Conservation (phyloP, 192 early-diverging fungal genomes). For the Entrophospora sp. region DNA sequence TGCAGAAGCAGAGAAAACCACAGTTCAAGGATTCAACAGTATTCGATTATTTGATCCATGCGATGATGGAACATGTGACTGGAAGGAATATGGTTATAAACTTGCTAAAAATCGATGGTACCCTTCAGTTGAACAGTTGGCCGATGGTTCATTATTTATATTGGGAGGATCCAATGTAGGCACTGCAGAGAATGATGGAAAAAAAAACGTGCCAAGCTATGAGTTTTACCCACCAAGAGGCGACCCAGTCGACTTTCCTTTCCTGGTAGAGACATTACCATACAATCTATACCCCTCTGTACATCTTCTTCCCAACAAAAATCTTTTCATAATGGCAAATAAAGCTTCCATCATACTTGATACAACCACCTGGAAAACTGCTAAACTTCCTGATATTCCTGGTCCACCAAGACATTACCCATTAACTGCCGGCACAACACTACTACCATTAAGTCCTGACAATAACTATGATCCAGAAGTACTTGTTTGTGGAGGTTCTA, state of each 20-base stretch:
- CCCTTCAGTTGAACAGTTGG: slow-evolving; percentile 14
- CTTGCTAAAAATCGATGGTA: not conserved
- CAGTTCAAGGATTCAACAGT: not conserved
- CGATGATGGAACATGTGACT: slow-evolving; percentile 34
- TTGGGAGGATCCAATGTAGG: slow-evolving; percentile 44
- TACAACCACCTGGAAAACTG: slow-evolving; percentile 32
- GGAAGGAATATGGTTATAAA: slow-evolving; percentile 22
- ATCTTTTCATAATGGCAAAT: slow-evolving; percentile 42
- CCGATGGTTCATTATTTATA: slow-evolving; percentile 40
- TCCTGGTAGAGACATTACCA: slow-evolving; percentile 30
- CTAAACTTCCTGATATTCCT: slow-evolving; percentile 37
- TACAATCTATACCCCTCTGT: slow-evolving; percentile 40
- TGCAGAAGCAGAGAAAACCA: slow-evolving; percentile 23
- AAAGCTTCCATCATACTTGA: slow-evolving; percentile 37
- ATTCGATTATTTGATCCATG: slow-evolving; percentile 25
- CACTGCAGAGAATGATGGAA: slow-evolving; percentile 27
- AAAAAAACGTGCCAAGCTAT: slow-evolving; percentile 37
- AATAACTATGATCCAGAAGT: slow-evolving; percentile 30
- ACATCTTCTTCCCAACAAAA: slow-evolving; percentile 38
- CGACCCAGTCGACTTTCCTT: slow-evolving; percentile 22
- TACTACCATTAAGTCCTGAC: slow-evolving; percentile 26
- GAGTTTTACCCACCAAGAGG: slow-evolving; percentile 15
- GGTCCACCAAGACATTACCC: slow-evolving; percentile 42
- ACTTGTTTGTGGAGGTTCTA: slow-evolving; percentile 30
- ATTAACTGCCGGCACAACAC: slow-evolving; percentile 37